These are phyloP conservation scores for Brassica napus DNA, from an alignment of 345 rosid species.

Conservation along the genomic window DNA sequence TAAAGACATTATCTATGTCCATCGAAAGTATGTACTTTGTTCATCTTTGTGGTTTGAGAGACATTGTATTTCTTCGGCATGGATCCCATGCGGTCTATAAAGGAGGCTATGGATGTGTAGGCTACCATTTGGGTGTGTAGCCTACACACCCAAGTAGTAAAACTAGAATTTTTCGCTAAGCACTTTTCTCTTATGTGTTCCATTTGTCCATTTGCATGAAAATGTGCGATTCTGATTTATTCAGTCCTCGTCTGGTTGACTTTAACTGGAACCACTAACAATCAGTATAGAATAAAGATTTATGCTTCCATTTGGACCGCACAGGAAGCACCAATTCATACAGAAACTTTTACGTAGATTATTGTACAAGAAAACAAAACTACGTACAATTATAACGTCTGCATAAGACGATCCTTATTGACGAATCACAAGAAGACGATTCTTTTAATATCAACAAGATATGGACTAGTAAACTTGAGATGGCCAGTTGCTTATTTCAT, in stretches of 20 bases:
- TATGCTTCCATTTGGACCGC: neutral
- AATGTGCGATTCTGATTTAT: slow-evolving; percentile 7
- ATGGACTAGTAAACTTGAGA: slow-evolving; percentile 16
- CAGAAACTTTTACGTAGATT: neutral
- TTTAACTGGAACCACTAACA: neutral
- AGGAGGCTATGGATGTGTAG: no score
- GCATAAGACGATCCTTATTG: slow-evolving; percentile 7
- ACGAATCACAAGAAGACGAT: neutral
- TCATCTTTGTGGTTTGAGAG: no score
- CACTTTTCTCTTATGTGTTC: neutral
- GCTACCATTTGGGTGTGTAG: no score
- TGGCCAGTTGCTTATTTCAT: neutral
- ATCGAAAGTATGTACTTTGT: no score
- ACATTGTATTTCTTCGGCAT: no score
- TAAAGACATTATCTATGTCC: no score
- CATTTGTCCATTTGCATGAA: neutral
- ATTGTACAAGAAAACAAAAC: slow-evolving; percentile 14
- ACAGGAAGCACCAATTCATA: neutral
- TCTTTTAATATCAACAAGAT: neutral
- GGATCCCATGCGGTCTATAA: no score
- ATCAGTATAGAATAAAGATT: neutral
- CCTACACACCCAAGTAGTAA: no score
- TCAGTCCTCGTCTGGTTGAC: slow-evolving; percentile 10
- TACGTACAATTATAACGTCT: slow-evolving; percentile 11
- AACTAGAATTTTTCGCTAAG: neutral